Base-by-base conservation (phyloP, 73 alveolate species). In the Breviolum minutum region DNA sequence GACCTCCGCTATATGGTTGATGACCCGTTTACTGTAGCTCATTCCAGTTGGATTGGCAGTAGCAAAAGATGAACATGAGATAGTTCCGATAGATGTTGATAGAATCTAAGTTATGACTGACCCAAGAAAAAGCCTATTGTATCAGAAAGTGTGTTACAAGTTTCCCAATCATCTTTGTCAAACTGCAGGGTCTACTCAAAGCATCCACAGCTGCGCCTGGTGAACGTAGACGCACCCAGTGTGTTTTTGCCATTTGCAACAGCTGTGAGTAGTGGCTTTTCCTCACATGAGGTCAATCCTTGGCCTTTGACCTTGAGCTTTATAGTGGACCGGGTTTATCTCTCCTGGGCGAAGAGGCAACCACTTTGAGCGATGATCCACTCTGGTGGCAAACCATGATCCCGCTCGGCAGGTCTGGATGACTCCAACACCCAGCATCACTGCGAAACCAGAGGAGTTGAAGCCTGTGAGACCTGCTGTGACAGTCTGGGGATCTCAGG, bases 311-410 rank as follows among this genome's bases (percentile, higher is more conserved):
- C 62, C 63, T 90, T 30, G 88, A 90, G 76, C 82, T 90, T 30
- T 90, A 32, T 64, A 87, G 77, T 22, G 97, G 97, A 62, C 97
- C 97, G 30, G 97, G 97, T 76, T 73, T 90, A 63, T 90, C 97
- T 63, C 68, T 90, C 32, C 88, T 90, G 70, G 79, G 87, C 22
- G 97, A 90, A 63, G 97, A 90, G 97, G 96, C 80, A 6, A 1
- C 54, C 54, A 40, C 54, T 40, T 40, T 40, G 54, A 3, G 54
- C 54, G 5, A 40, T 40, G 54, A 40, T 40, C 54, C 54, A 40
- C n/a, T n/a, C n/a, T n/a, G n/a, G n/a, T n/a, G n/a, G n/a, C n/a
- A n/a, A n/a, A n/a, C 54, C 54, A 40, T 40, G 54, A 40, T 40
- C 3, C 3, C 54, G 3, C 54, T 40, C 54, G 54, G 86, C 86